Evolutionary conservation across 164 flowering plant genomes (phyloP), one percentile per base, ranked within the genome.

Genomic region (Vitis amurensis): DNA sequence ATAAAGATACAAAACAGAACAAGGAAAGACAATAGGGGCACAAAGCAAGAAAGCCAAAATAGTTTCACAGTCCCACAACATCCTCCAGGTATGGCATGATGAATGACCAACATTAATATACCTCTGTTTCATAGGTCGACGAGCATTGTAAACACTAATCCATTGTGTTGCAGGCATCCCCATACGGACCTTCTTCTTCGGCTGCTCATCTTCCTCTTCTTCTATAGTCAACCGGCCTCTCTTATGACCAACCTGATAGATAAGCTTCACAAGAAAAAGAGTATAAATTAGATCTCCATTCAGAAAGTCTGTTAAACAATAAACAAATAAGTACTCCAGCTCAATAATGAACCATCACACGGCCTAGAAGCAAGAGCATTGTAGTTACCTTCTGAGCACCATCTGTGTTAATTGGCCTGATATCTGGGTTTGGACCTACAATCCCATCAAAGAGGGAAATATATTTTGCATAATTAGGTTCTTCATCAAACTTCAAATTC

Each of bases 41-140:
- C 1, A 2, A 6, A 29, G 9, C 23, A 57, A 44, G 48, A 30
- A 11, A 44, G 57, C 17, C 4, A 52, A 23, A 55, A 16, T 9
- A 52, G 61, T 19, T 9, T 29, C 59, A n/a, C 16, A 61, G 5
- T 11, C 30, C 53, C 16, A 47, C 7, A 19, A 59, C 9, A 55
- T 16, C 15, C 62, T 14, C 55, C 2, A 6, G 53, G 50, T 11
- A 44, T 17, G 6, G 12, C 49, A 29, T 30, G 27, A 58, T 29
- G 23, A 12, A 68, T 12, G 2, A 61, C 37, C 14, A 37, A 11
- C 31, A 63, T 58, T 8, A 17, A n/a, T 49, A 59, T 78, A 87
- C 91, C 89, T 84, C 71, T 89, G 93, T 68, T 87, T 89, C 89
- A 89, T 89, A 15, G 93, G 91, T 51, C 75, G 75, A 31, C 85